Percentiles rank a stretch among this genome's conserved stretches.
Conservation (phyloP, 1,139 yeast genomes). For the Diutina rugosa region DNA sequence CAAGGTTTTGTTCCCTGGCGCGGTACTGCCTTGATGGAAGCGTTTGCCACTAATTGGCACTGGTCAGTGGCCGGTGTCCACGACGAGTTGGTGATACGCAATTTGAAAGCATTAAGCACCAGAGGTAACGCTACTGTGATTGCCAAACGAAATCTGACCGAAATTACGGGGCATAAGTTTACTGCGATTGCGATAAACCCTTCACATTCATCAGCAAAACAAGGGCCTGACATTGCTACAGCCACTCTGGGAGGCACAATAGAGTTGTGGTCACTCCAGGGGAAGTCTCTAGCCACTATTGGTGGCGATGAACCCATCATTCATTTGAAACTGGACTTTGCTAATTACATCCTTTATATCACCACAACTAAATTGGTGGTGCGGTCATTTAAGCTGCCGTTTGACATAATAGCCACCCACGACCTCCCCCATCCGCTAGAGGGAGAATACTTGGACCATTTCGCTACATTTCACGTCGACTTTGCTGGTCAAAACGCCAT, state of each 20-base stretch:
- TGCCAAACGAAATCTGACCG: not conserved
- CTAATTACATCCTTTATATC: constrained; percentile 13
- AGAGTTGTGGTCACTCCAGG: not conserved
- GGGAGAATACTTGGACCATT: not conserved
- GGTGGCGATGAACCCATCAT: constrained; percentile 11
- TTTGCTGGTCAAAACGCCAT: constrained; percentile 35
- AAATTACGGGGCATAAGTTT: not conserved
- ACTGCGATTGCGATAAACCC: not conserved
- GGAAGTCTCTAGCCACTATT: not conserved
- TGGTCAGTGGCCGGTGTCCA: constrained; percentile 9
- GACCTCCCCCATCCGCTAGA: not conserved
- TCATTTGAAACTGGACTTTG: constrained; percentile 20
- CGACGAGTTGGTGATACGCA: not conserved
- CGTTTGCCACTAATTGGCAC: constrained; percentile 17
- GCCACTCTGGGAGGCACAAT: not conserved
- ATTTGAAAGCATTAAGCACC: not conserved
- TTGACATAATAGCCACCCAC: not conserved
- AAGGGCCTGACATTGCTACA: not conserved
- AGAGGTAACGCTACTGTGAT: not conserved
- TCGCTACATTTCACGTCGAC: constrained; percentile 27
- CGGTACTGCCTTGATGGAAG: constrained; percentile 9
- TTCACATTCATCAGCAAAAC: not conserved
- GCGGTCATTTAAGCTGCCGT: not conserved
- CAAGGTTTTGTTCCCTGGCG: constrained; percentile 23
- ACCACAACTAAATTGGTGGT: constrained; percentile 6